Evolutionary conservation across 176 grass and related monocot species (phyloP), one percentile per base, ranked within the genome.

Genomic region (Dactylis glomerata): DNA sequence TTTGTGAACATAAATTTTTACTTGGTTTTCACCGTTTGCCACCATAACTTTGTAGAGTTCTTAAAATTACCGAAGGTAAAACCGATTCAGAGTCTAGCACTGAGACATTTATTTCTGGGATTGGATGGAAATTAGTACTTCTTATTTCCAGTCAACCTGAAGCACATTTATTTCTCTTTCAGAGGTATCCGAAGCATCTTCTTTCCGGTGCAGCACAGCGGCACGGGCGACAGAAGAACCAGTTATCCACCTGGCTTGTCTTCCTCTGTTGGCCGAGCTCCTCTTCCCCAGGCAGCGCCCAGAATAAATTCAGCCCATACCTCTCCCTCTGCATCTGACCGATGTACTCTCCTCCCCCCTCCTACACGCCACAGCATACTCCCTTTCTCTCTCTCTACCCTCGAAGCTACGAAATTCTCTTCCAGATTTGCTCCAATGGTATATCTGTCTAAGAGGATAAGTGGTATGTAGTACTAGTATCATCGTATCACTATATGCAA

Each of bases 241-340:
- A 73, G 70, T 22, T 51, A 75, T 75, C 71, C 45, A 51, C 71
- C 45, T 32, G 71, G 71, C 45, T 32, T 50, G 71, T 50, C 45
- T 28, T 73, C 26, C 26, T 31, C 70, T 73, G 24, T 30, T 50
- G 6, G 44, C 26, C 26, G 26, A 17, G 42, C 26, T 28, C 26
- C 71, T 74, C 44, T 74, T 50, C 2, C 71, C 16, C 45, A 50
- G 3, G 26, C 63, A 17, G 31, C 63, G 32, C 69, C 69, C 10
- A 23, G 23, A 46, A 46, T 73, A 73, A 73, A 73, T 73, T 68
- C 65, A 68, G 6, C 59, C 58, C 59, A 26, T 50, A 62, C 45
- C 78, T 32, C 7, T 9, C 0, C 22, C 31, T 31, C 61, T 30
- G 27, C 51, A 23, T 59, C 68, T 42, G 47, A 42, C 34, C 33